A percentile compares a stretch with the other conserved stretches of the same genome.
Conservation (phyloP, 495 filamentous ascomycete genomes). For the Pyrenopolyporus hunteri region DNA sequence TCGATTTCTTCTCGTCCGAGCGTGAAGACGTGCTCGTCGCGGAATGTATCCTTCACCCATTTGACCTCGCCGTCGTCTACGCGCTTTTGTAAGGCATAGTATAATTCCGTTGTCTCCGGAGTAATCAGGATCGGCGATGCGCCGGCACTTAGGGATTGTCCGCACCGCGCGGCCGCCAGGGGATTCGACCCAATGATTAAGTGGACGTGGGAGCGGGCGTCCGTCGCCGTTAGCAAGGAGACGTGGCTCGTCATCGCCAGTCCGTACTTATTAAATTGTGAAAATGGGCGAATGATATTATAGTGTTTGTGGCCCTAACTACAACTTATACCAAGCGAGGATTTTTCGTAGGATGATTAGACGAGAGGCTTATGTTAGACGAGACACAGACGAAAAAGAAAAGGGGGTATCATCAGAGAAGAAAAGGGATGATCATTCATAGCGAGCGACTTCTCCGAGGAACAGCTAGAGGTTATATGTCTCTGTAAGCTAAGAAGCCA, state of each 20-base stretch:
- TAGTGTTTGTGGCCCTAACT: too few relatives aligned
- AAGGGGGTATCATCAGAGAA: too few relatives aligned
- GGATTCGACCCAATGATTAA: conserved; percentile 86
- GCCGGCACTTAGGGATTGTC: conserved; percentile 82
- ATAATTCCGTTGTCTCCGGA: conserved; percentile 65
- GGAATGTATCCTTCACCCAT: conserved; percentile 73
- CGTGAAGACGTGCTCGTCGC: conserved; percentile 73
- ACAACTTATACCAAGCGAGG: too few relatives aligned
- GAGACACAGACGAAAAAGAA: too few relatives aligned
- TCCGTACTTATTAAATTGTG: background rate
- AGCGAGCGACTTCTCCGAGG: background rate
- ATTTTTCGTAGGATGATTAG: too few relatives aligned
- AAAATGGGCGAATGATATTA: background rate
- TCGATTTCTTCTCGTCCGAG: conserved; percentile 82
- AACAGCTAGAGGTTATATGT: background rate
- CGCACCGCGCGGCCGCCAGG: conserved; percentile 80
- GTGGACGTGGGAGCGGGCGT: conserved; percentile 79
- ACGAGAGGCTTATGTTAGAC: too few relatives aligned
- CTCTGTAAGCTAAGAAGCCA: conserved; percentile 5
- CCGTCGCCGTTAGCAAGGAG: conserved; percentile 78
- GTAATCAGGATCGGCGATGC: conserved; percentile 86
- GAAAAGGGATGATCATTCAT: conserved; percentile 13
- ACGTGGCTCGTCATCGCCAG: conserved; percentile 30
- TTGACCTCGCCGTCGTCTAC: conserved; percentile 74
- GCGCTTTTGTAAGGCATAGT: conserved; percentile 74